A percentile compares a stretch with the other conserved stretches of the same genome.
Evolutionary conservation across 2,329 filamentous ascomycete species (phyloP).

Genomic region (Aspergillus viridinutans): DNA sequence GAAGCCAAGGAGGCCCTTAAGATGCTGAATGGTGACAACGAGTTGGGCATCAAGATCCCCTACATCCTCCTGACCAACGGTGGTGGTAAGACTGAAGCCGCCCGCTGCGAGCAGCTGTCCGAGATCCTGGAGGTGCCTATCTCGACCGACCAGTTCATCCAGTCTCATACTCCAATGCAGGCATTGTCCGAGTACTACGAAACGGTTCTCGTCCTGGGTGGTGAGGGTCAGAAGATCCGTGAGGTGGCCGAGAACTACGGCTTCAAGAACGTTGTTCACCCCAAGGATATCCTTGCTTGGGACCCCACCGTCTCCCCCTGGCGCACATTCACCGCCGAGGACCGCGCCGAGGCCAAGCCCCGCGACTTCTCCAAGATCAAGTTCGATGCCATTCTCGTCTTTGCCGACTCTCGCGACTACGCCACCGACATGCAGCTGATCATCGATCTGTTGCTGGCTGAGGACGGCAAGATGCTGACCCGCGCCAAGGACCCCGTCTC

Average conservation of each 20-base stretch:
- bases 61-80: slow-evolving; percentile 73
- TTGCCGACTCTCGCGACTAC: slow-evolving; percentile 70
- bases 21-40: slow-evolving; percentile 71
- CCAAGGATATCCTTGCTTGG: slow-evolving; percentile 70
- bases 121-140: slow-evolving; percentile 63
- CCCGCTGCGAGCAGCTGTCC: slow-evolving; percentile 62
- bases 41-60: slow-evolving; percentile 73
- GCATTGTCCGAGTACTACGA: slow-evolving; percentile 72
- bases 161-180: slow-evolving; percentile 73
- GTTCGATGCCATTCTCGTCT: slow-evolving; percentile 71
- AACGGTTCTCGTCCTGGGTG: slow-evolving; percentile 70
- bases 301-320: slow-evolving; percentile 66
- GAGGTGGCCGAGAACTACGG: slow-evolving; percentile 70
- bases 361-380: slow-evolving; percentile 68
- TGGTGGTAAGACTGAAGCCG: slow-evolving; percentile 64
- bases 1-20: slow-evolving; percentile 63
- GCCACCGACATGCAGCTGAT: slow-evolving; percentile 73
- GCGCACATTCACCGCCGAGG: slow-evolving; percentile 62
- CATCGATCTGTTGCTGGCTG: slow-evolving; percentile 65
- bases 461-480: slow-evolving; percentile 64
- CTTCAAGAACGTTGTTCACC: slow-evolving; percentile 68
- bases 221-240: slow-evolving; percentile 70
- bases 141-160: slow-evolving; percentile 70
- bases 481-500: slow-evolving; percentile 61
- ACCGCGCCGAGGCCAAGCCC: slow-evolving; percentile 63